A percentile compares a stretch with the other conserved stretches of the same genome.
Evolutionary conservation across 164 flowering plant genomes (phyloP).

Genomic region (Liquidambar formosana): DNA sequence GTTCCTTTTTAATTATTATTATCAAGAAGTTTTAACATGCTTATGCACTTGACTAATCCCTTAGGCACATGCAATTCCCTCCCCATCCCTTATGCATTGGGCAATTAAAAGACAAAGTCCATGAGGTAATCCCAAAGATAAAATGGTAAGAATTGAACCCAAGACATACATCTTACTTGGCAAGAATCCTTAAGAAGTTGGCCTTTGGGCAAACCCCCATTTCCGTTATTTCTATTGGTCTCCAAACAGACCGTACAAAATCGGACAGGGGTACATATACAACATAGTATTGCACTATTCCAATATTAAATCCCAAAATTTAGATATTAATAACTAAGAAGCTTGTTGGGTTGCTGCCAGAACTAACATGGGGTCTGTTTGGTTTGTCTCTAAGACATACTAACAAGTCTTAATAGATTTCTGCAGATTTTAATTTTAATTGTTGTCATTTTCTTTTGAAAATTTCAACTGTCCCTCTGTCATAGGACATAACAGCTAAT

Average conservation of each 20-base stretch:
- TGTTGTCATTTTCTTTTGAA: background rate
- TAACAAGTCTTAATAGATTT: conserved; percentile 14
- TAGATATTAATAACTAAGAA: conserved; percentile 6
- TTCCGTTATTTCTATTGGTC: background rate
- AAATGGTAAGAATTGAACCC: no score
- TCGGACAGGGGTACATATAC: background rate
- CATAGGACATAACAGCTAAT: conserved; percentile 34
- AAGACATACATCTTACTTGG: no score
- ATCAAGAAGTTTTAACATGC: no score
- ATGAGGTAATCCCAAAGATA: no score
- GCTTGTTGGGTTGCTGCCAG: conserved; percentile 17
- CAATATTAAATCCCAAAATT: background rate
- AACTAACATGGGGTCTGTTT: conserved; percentile 27
- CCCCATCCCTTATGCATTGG: no score
- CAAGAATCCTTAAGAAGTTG: no score
- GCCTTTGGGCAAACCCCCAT: no score
- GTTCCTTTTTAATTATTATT: no score
- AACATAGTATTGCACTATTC: background rate
- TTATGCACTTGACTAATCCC: no score
- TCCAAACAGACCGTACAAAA: conserved; percentile 1
- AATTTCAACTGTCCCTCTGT: conserved; percentile 27
- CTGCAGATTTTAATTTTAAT: background rate
- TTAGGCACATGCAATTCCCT: no score
- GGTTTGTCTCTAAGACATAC: conserved; percentile 21
- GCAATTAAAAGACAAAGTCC: no score